Evolutionary conservation across 768 basidiomycete species (phyloP).

Genomic region (Leccinellum albellum): DNA sequence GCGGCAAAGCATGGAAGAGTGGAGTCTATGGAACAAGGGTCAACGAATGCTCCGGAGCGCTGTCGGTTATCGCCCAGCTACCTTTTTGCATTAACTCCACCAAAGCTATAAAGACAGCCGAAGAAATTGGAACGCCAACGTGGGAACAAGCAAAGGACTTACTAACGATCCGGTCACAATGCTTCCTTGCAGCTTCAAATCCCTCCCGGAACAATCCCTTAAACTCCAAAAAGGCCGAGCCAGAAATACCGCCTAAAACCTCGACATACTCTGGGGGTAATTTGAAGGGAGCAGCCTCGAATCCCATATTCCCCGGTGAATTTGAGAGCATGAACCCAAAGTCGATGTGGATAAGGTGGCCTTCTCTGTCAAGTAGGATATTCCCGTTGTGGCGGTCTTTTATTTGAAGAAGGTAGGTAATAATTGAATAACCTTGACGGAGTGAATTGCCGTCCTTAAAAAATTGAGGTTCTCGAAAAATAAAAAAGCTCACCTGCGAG

Average conservation of each 20-base stretch:
- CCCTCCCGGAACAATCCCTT: slow-evolving; percentile 85
- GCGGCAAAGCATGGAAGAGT: slow-evolving; percentile 86
- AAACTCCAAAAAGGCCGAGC: slow-evolving; percentile 78
- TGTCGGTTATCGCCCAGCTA: slow-evolving; percentile 25
- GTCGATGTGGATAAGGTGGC: slow-evolving; percentile 94
- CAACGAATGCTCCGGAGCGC: not conserved
- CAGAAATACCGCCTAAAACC: slow-evolving; percentile 82
- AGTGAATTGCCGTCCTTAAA: not conserved
- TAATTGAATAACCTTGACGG: slow-evolving; percentile 77
- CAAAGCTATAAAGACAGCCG: slow-evolving; percentile 47
- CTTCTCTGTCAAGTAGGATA: slow-evolving; percentile 92
- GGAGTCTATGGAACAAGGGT: slow-evolving; percentile 54
- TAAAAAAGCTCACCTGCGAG: slow-evolving; percentile 56
- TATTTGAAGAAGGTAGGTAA: slow-evolving; percentile 95
- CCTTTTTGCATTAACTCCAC: slow-evolving; percentile 99
- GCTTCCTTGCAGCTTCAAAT: slow-evolving; percentile 91
- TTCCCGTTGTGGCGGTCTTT: slow-evolving; percentile 99
- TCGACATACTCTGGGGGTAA: slow-evolving; percentile 93
- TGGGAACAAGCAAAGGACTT: slow-evolving; percentile 24
- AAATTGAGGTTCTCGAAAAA: not conserved
- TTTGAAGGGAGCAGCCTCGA: slow-evolving; percentile 99
- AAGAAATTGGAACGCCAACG: slow-evolving; percentile 3
- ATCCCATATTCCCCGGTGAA: slow-evolving; percentile 95
- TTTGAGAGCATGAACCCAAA: slow-evolving; percentile 98
- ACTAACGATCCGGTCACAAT: slow-evolving; percentile 96